Conservation (phyloP, 805 yeast species). For the Nakazawaea sp. region DNA sequence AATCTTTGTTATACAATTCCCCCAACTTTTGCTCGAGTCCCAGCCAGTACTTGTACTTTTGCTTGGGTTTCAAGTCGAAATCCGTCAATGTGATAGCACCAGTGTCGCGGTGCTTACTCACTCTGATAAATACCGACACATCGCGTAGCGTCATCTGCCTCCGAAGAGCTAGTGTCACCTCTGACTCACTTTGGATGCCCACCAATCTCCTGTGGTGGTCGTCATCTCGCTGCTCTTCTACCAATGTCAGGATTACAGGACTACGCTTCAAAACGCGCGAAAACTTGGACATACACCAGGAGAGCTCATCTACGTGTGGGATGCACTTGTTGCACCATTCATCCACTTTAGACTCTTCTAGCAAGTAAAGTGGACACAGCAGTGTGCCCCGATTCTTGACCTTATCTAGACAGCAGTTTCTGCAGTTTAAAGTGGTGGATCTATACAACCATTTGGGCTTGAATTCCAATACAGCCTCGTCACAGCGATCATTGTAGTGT, state of each 20-base stretch:
- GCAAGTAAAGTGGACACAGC: conserved; percentile 33
- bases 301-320: not conserved
- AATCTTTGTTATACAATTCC: not conserved
- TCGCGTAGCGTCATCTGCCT: conserved; percentile 47
- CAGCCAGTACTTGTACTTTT: conserved; percentile 39
- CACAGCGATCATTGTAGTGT: too few relatives aligned
- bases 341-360: conserved; percentile 23
- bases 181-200: conserved; percentile 24
- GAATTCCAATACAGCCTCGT: conserved; percentile 31
- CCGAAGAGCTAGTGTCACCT: conserved; percentile 34
- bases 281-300: too few relatives aligned
- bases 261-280: too few relatives aligned
- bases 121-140: conserved; percentile 39
- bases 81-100: conserved; percentile 30
- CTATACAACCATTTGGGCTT: conserved; percentile 48
- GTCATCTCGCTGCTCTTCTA: conserved; percentile 25
- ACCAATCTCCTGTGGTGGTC: conserved; percentile 26
- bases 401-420: conserved; percentile 37
- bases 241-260: too few relatives aligned
- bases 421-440: conserved; percentile 28
- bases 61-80: conserved; percentile 38
- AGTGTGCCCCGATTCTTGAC: conserved; percentile 24
- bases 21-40: conserved; percentile 17
- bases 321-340: conserved; percentile 22
- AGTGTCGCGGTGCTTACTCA: conserved; percentile 22